Conservation (phyloP, 345 rosid species). For the Cochlearia excelsa region DNA sequence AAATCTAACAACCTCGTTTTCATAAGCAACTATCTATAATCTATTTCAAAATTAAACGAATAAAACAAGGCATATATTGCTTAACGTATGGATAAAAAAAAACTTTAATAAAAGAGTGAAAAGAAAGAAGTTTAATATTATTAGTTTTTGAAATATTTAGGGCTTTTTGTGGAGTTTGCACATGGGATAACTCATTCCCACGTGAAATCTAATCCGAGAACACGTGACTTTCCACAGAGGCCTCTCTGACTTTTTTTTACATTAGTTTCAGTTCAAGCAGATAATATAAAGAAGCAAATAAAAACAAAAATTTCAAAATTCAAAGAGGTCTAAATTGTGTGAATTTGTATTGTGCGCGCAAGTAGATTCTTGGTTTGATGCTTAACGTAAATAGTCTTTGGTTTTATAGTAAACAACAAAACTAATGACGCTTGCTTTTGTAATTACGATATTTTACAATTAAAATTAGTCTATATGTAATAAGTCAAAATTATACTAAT, state of each 20-base stretch:
- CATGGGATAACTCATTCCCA: constrained; percentile 38
- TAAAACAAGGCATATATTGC: constrained; percentile 34
- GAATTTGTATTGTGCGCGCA: constrained; percentile 18
- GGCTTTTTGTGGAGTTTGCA: constrained; percentile 26
- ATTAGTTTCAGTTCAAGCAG: constrained; percentile 28
- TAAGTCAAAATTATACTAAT: no score
- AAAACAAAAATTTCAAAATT: constrained; percentile 10
- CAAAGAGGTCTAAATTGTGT: constrained; percentile 29
- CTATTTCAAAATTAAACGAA: constrained; percentile 20
- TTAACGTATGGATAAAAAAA: constrained; percentile 31
- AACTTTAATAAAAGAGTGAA: constrained; percentile 21
- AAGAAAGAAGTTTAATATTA: constrained; percentile 7
- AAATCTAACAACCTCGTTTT: constrained; percentile 35
- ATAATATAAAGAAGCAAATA: not conserved
- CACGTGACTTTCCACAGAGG: constrained; percentile 37
- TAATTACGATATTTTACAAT: not conserved
- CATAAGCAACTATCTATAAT: constrained; percentile 10
- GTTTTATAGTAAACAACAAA: not conserved
- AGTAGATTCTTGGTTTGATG: constrained; percentile 26
- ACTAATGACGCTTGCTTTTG: constrained; percentile 18
- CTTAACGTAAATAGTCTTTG: constrained; percentile 17
- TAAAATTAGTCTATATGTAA: not conserved
- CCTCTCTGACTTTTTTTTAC: constrained; percentile 25
- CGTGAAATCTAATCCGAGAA: constrained; percentile 35
- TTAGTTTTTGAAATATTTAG: constrained; percentile 15